phyloP scores from a whole-genome alignment of 139 green algal species.

The Auxenochlorella protothecoides region DNA sequence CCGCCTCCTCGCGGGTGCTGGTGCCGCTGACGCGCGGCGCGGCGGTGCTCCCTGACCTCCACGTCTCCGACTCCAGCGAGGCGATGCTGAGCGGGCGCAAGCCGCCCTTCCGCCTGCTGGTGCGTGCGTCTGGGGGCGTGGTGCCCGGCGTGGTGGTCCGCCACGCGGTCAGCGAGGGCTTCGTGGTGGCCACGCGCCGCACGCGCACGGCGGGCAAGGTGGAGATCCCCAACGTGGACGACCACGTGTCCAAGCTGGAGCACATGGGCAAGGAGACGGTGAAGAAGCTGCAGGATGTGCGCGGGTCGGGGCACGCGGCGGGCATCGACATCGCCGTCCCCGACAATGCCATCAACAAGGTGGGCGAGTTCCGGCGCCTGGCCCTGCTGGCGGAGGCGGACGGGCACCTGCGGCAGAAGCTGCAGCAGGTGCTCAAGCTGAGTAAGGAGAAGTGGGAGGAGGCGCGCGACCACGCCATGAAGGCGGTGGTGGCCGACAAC shows the following conservation, averaged over 20 bases:
- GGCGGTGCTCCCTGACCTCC: slow-evolving; percentile 55
- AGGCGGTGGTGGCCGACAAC: slow-evolving; percentile 72
- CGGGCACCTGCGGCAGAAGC: slow-evolving; percentile 63
- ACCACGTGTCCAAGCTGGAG: slow-evolving; percentile 78
- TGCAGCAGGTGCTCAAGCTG: slow-evolving; percentile 80
- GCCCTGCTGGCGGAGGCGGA: slow-evolving; percentile 68
- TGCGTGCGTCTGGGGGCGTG: slow-evolving; percentile 24
- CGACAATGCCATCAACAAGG: slow-evolving; percentile 50
- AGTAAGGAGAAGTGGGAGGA: slow-evolving; percentile 89
- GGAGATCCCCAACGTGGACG: slow-evolving; percentile 78
- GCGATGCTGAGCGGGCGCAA: slow-evolving; percentile 78
- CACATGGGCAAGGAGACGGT: slow-evolving; percentile 90
- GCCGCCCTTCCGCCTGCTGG: slow-evolving; percentile 76
- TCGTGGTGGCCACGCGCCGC: slow-evolving; percentile 71
- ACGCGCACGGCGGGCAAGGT: slow-evolving; percentile 70
- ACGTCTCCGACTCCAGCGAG: slow-evolving; percentile 68
- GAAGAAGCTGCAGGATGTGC: slow-evolving; percentile 76
- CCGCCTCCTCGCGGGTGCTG: slow-evolving; percentile 13
- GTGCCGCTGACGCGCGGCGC: slow-evolving; percentile 34
- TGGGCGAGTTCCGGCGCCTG: slow-evolving; percentile 74
- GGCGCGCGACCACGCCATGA: slow-evolving; percentile 70
- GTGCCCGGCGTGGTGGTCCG: slow-evolving; percentile 14
- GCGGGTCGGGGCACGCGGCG: slow-evolving; percentile 28
- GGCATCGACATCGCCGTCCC: slow-evolving; percentile 53
- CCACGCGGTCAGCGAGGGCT: slow-evolving; percentile 67